Base-by-base conservation (phyloP, 2,329 filamentous ascomycete species). In the Apiospora rasikravindrae region DNA sequence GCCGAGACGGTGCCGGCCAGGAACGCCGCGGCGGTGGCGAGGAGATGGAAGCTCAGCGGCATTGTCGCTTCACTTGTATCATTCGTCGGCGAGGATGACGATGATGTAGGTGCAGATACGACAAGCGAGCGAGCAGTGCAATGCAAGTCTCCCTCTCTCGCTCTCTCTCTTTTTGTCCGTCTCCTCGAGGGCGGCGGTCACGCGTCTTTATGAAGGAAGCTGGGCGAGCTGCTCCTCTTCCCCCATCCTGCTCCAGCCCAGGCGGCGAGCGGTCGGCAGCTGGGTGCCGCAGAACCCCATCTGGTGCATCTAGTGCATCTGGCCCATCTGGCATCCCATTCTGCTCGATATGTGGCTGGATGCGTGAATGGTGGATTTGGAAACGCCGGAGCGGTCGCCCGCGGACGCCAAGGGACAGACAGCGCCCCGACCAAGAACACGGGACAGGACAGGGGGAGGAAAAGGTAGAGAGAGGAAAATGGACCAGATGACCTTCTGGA, bases 1-100 rank as follows among this genome's bases (percentile, higher is more conserved):
- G 33, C 72, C 44, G 49, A 70, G 19, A 69, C 71, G 53, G 70
- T 70, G 29, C 69, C 68, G 29, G 51, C 45, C 49, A 71, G 53
- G 40, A 42, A 14, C 22, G 69, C 71, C 45, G 70, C 16, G 40
- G 57, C 57, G 68, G 53, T 29, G 22, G 45, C 11, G 14, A 72
- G 19, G 14, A 44, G 64, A 13, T 72, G 66, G 40, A 42, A 69
- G 57, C 29, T 13, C 29, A n/a, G 13, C 24, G 16, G 16, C 19
- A 19, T 53, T 19, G 14, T 33, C 6, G 51, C 51, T 53, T 26
- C 7, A 24, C 44, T 47, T 22, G 16, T 6, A 22, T 47, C 22
- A 2, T n/a, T 45, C 6, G 26, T 57, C 26, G 26, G 26, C n/a
- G 49, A 53, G 10, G 40, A 42, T 42, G 8, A 42, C 40, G 40